phyloP scores from a whole-genome alignment of 192 early-diverging fungal genomes.

The Geosiphon pyriformis region DNA sequence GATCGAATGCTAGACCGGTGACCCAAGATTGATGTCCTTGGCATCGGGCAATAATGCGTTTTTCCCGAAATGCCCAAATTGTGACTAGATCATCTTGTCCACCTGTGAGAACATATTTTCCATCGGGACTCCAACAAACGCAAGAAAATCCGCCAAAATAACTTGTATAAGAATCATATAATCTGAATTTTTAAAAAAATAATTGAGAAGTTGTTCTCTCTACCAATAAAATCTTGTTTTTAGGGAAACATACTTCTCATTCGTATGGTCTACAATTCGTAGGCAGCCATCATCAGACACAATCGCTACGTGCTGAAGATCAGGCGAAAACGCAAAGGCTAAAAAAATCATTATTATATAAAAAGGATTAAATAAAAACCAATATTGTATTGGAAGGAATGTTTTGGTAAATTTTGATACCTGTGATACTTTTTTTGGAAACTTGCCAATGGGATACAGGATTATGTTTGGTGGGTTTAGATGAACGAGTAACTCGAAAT shows the following conservation, averaged over 20 bases:
- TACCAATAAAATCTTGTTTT: background rate
- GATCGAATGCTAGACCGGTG: slow-evolving; percentile 79
- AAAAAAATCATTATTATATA: background rate
- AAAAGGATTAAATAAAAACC: slow-evolving; percentile 1
- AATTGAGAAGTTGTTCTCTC: background rate
- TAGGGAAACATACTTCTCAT: slow-evolving; percentile 43
- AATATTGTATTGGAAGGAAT: too few relatives aligned
- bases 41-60: slow-evolving; percentile 76
- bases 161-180: slow-evolving; percentile 69
- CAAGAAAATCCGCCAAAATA: slow-evolving; percentile 89
- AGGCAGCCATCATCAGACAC: slow-evolving; percentile 75
- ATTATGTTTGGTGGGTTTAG: slow-evolving; percentile 67
- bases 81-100: slow-evolving; percentile 92
- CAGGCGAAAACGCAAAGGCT: slow-evolving; percentile 82
- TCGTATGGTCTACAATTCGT: slow-evolving; percentile 67
- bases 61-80: slow-evolving; percentile 79
- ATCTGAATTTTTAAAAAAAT: slow-evolving; percentile 21
- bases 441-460: slow-evolving; percentile 80
- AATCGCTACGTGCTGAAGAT: slow-evolving; percentile 73
- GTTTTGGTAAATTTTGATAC: slow-evolving; percentile 32
- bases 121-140: slow-evolving; percentile 87
- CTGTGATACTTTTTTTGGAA: slow-evolving; percentile 63
- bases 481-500: slow-evolving; percentile 51
- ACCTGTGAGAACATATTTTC: slow-evolving; percentile 75
- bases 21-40: slow-evolving; percentile 93